These are phyloP conservation scores for Cynara cardunculus DNA, from an alignment of 129 eudicot species.

Conservation along the genomic window DNA sequence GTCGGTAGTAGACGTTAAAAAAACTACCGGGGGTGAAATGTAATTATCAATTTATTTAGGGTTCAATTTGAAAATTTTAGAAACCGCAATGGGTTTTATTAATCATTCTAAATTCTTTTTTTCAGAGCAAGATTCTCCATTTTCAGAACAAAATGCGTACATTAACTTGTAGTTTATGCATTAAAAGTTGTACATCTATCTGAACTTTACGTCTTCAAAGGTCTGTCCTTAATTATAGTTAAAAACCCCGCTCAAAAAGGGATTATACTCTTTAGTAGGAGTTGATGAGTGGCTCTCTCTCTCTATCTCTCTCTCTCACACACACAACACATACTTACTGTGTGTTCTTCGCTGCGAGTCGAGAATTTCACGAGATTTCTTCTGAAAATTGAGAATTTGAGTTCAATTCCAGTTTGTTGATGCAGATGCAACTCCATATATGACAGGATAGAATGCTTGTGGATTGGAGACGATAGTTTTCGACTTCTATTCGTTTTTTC, in stretches of 20 bases:
- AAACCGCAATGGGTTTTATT: constrained; percentile 1
- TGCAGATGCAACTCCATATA: not conserved
- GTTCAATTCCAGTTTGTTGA: not conserved
- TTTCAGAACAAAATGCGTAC: not conserved
- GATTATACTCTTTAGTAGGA: constrained; percentile 11
- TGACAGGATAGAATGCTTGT: not conserved
- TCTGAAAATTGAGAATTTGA: constrained; percentile 6
- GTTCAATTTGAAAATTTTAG: not conserved
- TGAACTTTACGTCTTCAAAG: constrained; percentile 10
- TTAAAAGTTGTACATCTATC: not conserved
- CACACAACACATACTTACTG: constrained; percentile 2
- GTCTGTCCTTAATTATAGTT: constrained; percentile 23
- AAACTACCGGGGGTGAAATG: not conserved
- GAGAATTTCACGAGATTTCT: constrained; percentile 5
- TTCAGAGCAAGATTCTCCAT: not conserved
- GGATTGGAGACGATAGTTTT: not conserved
- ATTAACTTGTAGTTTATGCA: not conserved
- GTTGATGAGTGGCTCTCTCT: constrained; percentile 4
- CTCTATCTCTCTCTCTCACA: not conserved
- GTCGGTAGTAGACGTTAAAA: not conserved
- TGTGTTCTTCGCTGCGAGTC: constrained; percentile 15
- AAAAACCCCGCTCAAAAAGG: constrained; percentile 27
- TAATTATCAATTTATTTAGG: not conserved
- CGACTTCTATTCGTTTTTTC: not conserved
- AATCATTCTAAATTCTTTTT: not conserved